Evolutionary conservation across 2,329 filamentous ascomycete species (phyloP), one percentile per base, ranked within the genome.

Genomic region (Xylariaceae sp.): DNA sequence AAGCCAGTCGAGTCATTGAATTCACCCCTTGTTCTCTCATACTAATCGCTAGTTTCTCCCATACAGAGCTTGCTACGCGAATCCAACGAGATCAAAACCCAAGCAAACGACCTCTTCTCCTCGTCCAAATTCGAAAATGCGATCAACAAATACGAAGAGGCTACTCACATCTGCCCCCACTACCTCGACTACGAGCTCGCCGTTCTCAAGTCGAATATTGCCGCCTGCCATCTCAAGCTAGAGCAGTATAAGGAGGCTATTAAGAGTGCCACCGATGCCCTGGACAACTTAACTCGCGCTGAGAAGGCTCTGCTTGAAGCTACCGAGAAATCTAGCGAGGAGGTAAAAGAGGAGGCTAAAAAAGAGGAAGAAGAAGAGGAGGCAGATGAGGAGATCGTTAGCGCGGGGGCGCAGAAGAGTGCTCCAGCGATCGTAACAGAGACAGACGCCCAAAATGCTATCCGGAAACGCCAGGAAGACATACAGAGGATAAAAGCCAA

Each of bases 121-220:
- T 81, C 83, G 2, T 82, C 83, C 48, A 83, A 86, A 62, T 94
- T 88, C 74, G 82, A 87, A 58, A 85, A 88, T 63, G 93, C 93
- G 47, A 87, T 97, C 63, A 83, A 86, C 65, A 88, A 83, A 62
- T 97, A 97, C 75, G 88, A 92, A 68, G 84, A 88, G 65, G 92
- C 94, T 18, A 79, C 95, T 2, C 80, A 85, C 10, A 82, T 86
- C 6, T 92, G 90, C 68, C 93, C 93, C 1, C 87, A 85, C 64
- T 95, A 96, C 72, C 83, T 96, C 30, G 86, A 93, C 72, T 96
- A 90, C 75, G 91, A 96, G 67, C 80, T 93, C 63, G 91, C 92
- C 30, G 90, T 97, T 8, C 80, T 97, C 4, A 85, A 88, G 60
- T 92, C 89, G 72, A 97, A 97, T 76, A 88, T 97, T 65, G 84